Evolutionary conservation across 2,329 filamentous ascomycete species (phyloP).

Genomic region (Lecanoromycetidae sp.): DNA sequence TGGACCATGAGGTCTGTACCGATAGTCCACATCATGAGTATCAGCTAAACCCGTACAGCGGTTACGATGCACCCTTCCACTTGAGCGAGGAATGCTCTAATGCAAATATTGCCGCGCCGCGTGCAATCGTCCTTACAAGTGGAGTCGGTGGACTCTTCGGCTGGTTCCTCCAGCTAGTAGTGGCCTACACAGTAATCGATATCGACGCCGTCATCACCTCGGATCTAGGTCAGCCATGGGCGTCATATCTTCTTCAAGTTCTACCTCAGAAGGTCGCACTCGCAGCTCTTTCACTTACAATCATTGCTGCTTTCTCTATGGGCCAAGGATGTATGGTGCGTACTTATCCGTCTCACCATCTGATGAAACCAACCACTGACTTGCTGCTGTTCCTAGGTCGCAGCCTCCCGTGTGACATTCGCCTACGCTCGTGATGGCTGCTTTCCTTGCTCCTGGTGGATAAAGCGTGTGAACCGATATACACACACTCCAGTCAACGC

Average conservation of each 20-base stretch:
- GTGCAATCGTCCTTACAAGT: conserved; percentile 60
- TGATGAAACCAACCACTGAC: not conserved
- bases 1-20: conserved; percentile 43
- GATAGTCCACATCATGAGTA: no score
- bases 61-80: conserved; percentile 60
- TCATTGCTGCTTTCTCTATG: conserved; percentile 59
- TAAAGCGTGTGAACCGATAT: conserved; percentile 46
- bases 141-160: conserved; percentile 54
- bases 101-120: conserved; percentile 55
- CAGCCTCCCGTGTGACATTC: conserved; percentile 54
- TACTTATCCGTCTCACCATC: not conserved
- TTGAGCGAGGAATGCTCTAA: conserved; percentile 66
- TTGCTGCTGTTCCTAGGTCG: conserved; percentile 17
- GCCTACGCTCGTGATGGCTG: conserved; percentile 62
- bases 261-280: conserved; percentile 49
- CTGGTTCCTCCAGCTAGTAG: conserved; percentile 62
- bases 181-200: conserved; percentile 58
- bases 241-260: conserved; percentile 55
- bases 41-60: no score
- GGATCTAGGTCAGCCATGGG: conserved; percentile 57
- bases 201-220: conserved; percentile 48
- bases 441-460: conserved; percentile 48
- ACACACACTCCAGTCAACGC: conserved; percentile 59
- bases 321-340: conserved; percentile 59
- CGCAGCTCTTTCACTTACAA: conserved; percentile 52